phyloP scores from a whole-genome alignment of 2,329 filamentous ascomycete genomes.

The Alternaria sp. region DNA sequence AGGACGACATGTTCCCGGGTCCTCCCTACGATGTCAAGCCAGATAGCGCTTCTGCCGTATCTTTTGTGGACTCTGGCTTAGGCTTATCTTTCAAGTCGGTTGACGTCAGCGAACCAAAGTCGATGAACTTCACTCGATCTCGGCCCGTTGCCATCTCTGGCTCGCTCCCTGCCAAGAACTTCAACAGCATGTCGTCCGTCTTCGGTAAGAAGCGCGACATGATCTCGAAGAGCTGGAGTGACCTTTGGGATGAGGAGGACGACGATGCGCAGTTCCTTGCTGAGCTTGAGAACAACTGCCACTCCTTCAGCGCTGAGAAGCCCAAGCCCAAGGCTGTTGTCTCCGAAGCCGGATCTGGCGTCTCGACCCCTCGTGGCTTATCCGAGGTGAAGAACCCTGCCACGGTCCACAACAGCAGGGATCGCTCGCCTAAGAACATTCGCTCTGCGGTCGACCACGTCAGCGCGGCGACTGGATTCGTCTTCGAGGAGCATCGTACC shows the following conservation, averaged over 20 bases:
- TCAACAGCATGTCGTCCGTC: constrained; percentile 75
- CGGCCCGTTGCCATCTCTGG: constrained; percentile 80
- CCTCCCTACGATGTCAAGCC: constrained; percentile 79
- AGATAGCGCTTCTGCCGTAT: constrained; percentile 81
- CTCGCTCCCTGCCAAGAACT: constrained; percentile 71
- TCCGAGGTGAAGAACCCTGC: constrained; percentile 62
- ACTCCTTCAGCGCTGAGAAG: constrained; percentile 46
- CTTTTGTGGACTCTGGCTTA: constrained; percentile 81
- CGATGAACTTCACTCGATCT: constrained; percentile 60
- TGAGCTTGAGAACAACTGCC: constrained; percentile 66
- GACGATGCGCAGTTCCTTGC: constrained; percentile 65
- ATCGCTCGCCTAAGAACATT: constrained; percentile 41
- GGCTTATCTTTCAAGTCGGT: constrained; percentile 79
- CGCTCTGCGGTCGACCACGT: constrained; percentile 67
- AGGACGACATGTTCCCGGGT: constrained; percentile 83
- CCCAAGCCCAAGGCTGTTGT: constrained; percentile 47
- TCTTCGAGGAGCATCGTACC: constrained; percentile 69
- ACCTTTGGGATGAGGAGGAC: constrained; percentile 97
- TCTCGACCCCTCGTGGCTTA: constrained; percentile 59
- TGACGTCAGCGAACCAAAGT: constrained; percentile 57
- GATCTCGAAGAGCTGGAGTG: constrained; percentile 98
- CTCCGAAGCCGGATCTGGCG: constrained; percentile 51
- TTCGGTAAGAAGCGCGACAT: constrained; percentile 78
- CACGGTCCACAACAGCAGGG: constrained; percentile 57
- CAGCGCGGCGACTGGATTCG: constrained; percentile 71